Evolutionary conservation across 306 rosid genomes (phyloP), one percentile per base, ranked within the genome.

Genomic region (Quercus gilva): DNA sequence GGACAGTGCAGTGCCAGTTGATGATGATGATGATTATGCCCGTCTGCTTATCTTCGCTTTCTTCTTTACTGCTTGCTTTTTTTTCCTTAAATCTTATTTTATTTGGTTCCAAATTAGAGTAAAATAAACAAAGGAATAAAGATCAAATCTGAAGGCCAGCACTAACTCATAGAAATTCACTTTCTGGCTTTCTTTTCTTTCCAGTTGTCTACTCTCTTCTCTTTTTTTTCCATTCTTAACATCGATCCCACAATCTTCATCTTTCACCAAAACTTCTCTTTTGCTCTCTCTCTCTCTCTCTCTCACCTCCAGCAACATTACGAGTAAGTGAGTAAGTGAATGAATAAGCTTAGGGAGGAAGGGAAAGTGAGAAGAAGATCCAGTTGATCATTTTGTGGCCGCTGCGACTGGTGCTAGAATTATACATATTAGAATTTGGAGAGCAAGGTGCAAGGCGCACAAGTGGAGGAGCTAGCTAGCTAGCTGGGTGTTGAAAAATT

Each of bases 131-230:
- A 73, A 25, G 71, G 71, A 71, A 75, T 63, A 85, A 78, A 78
- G 77, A 63, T 70, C 84, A 82, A 82, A 82, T 85, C 86, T 82
- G 75, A 69, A 56, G 33, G 21, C 25, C 73, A 77, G 84, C 86
- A 86, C 89, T 79, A 73, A 82, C 86, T 86, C 86, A 25, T 76
- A 79, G 86, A 81, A 85, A 71, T 71, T 85, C 86, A 75, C 88
- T 81, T 85, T 82, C 86, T 82, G 79, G 55, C 79, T 84, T 64
- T 68, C 59, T 35, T 41, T 41, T 83, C 81, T 76, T 76, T 79
- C 86, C 82, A 85, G 84, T 81, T 85, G 89, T 82, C 84, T 76
- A 57, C 71, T 76, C 71, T 57, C 71, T 37, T 25, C 15, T 19
- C 67, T 55, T 64, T 45, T 55, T 56, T 77, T 29, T 51, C 20